These are phyloP conservation scores for Urochloa ruziziensis DNA, from an alignment of 176 grass and related monocot genomes.

Conservation along the genomic window DNA sequence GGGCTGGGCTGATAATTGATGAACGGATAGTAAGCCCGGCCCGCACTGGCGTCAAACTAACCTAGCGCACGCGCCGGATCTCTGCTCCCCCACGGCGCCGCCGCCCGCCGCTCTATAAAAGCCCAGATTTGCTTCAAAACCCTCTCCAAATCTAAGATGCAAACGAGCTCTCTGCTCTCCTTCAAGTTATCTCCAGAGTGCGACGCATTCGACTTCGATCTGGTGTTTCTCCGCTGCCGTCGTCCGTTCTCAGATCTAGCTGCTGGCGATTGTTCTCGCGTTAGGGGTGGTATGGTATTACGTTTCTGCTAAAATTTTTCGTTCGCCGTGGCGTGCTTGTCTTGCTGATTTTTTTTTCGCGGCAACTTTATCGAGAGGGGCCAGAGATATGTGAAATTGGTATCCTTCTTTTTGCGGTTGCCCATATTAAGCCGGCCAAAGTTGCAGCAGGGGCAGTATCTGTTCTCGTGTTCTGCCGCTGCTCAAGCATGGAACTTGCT, in stretches of 20 bases:
- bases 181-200: background rate
- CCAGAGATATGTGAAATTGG: constrained; percentile 6
- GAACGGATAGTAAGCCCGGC: background rate
- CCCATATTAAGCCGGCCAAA: constrained; percentile 5
- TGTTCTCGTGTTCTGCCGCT: background rate
- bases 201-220: background rate
- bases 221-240: background rate
- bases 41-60: background rate
- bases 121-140: background rate
- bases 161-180: background rate
- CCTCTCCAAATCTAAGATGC: background rate
- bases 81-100: background rate
- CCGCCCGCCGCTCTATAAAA: constrained; percentile 17
- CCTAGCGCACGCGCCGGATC: background rate
- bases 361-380: constrained; percentile 43
- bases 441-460: constrained; percentile 2
- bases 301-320: background rate
- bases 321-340: background rate
- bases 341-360: background rate
- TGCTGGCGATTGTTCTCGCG: background rate
- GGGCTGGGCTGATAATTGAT: background rate
- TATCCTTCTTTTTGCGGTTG: constrained; percentile 33
- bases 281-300: background rate
- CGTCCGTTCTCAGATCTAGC: background rate
- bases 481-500: background rate